Evolutionary conservation across 768 basidiomycete genomes (phyloP).

Genomic region (Neoboletus subvelutipes): DNA sequence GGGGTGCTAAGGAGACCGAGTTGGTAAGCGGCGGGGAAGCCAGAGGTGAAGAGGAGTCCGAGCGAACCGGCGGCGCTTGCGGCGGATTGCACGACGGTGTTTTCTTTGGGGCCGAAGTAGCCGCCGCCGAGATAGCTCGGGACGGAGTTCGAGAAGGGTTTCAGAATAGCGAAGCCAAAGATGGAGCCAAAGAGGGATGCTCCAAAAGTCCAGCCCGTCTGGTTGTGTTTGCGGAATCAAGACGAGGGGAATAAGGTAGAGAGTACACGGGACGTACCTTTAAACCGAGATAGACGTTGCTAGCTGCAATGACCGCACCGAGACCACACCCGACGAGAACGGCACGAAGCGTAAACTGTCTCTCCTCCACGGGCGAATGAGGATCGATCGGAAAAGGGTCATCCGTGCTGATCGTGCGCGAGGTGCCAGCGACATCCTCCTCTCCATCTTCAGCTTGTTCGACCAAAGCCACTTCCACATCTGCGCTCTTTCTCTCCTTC

Average conservation of each 20-base stretch:
- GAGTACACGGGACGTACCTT: conserved; percentile 34
- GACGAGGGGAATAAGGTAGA: neutral
- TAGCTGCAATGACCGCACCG: conserved; percentile 57
- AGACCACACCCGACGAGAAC: conserved; percentile 50
- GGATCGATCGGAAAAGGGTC: conserved; percentile 56
- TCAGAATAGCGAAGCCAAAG: conserved; percentile 51
- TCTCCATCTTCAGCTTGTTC: neutral
- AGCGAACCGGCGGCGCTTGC: conserved; percentile 51
- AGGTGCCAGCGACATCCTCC: neutral
- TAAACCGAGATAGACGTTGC: conserved; percentile 65
- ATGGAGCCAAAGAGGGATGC: conserved; percentile 53
- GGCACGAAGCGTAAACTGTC: conserved; percentile 53
- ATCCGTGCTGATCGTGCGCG: conserved; percentile 22
- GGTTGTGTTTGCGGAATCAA: neutral
- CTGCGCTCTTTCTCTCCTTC: neutral
- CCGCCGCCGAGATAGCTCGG: conserved; percentile 50
- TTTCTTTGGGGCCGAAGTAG: conserved; percentile 64
- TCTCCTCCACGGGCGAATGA: conserved; percentile 38
- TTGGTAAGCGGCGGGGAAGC: conserved; percentile 60
- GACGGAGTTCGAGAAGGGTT: conserved; percentile 49
- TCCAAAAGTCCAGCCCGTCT: conserved; percentile 65
- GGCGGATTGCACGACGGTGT: conserved; percentile 29
- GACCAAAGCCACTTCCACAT: conserved; percentile 1
- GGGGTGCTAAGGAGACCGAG: conserved; percentile 50
- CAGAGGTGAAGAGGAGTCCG: conserved; percentile 59